Conservation (phyloP, 2,329 filamentous ascomycete genomes). For the Colletotrichum magnum region DNA sequence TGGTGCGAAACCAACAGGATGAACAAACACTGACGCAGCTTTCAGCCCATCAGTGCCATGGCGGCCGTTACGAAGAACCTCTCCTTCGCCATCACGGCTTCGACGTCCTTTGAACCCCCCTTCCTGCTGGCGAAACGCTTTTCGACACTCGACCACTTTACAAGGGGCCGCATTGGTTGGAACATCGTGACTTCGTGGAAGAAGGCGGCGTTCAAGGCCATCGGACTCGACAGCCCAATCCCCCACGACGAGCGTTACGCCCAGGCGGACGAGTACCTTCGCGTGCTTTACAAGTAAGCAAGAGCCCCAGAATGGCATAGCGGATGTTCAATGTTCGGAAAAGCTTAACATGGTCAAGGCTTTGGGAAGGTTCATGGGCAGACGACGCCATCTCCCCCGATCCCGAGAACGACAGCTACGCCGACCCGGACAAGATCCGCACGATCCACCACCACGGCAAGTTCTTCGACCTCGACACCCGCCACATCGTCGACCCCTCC, state of each 20-base stretch:
- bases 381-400: slow-evolving; percentile 70
- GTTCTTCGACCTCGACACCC: slow-evolving; percentile 47
- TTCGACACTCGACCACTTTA: slow-evolving; percentile 74
- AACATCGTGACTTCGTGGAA: slow-evolving; percentile 75
- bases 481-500: slow-evolving; percentile 67
- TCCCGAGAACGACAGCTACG: slow-evolving; percentile 67
- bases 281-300: slow-evolving; percentile 71
- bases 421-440: slow-evolving; percentile 71
- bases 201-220: slow-evolving; percentile 74
- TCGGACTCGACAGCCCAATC: slow-evolving; percentile 69
- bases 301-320: no score
- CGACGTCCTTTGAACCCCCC: slow-evolving; percentile 74
- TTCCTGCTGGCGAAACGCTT: slow-evolving; percentile 74
- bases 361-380: slow-evolving; percentile 70
- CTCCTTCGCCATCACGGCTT: slow-evolving; percentile 73
- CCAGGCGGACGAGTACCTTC: slow-evolving; percentile 74
- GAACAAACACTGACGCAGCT: background rate
- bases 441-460: slow-evolving; percentile 67
- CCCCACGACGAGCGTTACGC: slow-evolving; percentile 74
- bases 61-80: slow-evolving; percentile 76
- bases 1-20: background rate
- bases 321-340: no score
- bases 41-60: slow-evolving; percentile 74
- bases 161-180: slow-evolving; percentile 73
- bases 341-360: slow-evolving; percentile 47